Evolutionary conservation across 768 basidiomycete genomes (phyloP), one percentile per base, ranked within the genome.

Genomic region (Leccinellum albellum): DNA sequence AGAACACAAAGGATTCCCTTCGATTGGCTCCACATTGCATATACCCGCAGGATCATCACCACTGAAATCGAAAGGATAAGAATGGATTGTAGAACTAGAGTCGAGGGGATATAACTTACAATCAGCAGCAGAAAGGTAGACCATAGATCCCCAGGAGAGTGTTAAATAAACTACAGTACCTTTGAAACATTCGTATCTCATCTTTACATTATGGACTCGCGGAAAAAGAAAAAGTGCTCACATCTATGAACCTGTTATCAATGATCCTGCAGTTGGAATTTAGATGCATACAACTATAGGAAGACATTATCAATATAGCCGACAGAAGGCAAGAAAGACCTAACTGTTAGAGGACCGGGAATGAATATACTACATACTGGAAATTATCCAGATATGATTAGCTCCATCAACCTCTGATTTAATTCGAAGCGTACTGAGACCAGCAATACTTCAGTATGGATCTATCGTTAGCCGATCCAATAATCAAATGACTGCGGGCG

Each of bases 1-100:
- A 64, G 54, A 45, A 49, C 2, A 7, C 3, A 46, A 13, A 64
- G 48, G 1, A 64, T 45, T 9, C 28, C 12, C 32, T 35, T 64
- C 14, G 56, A 64, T n/a, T 26, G 56, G 15, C 24, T 37, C 53
- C 57, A 63, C 52, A 63, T 53, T 37, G 61, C 47, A 51, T 62
- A 62, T 1, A 63, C 61, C 0, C 61, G 49, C 9, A 64, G 26
- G 20, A 64, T 42, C 61, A 64, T 64, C 14, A 63, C 17, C 4
- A 63, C 62, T 64, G 3, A 13, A 42, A 32, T 20, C 14, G 3
- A 29, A 33, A 21, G 12, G 4, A 17, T 20, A 9, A 0, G 8
- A 8, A 49, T 26, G 15, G 14, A 21, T 6, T 32, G n/a, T 6
- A 4, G 12, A 17, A 9, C 23, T 5, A 1, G 17, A 31, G n/a